Percentiles rank a stretch among this genome's conserved stretches.
Conservation (phyloP, 2,329 filamentous ascomycete genomes). For the Diaporthe vexans region DNA sequence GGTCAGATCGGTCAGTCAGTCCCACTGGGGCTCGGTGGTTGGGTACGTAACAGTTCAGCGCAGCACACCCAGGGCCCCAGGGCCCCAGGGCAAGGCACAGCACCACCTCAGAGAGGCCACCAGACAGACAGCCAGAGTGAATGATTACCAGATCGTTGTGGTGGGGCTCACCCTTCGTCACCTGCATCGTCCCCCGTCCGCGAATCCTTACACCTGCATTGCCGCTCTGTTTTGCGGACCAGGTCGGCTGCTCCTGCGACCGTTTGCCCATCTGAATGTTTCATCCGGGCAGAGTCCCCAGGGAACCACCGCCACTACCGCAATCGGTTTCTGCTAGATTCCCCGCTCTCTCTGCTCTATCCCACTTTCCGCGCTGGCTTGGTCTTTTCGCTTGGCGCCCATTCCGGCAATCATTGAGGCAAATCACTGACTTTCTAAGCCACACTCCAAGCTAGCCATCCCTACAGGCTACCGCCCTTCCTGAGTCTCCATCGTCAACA, state of each 20-base stretch:
- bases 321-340: constrained; percentile 5
- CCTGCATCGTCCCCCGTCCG: constrained; percentile 6
- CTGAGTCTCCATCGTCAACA: constrained; percentile 32
- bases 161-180: background rate
- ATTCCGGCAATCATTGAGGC: constrained; percentile 32
- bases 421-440: constrained; percentile 36
- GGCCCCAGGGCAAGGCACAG: background rate
- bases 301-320: constrained; percentile 16
- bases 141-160: background rate
- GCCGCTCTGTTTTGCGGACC: constrained; percentile 30
- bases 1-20: background rate
- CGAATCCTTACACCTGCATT: constrained; percentile 28
- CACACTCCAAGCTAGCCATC: constrained; percentile 32
- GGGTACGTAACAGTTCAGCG: constrained; percentile 13
- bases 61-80: background rate
- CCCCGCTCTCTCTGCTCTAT: constrained; percentile 32
- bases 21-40: constrained; percentile 14
- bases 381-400: constrained; percentile 34
- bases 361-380: constrained; percentile 24
- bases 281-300: constrained; percentile 29
- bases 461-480: constrained; percentile 19
- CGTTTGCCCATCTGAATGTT: constrained; percentile 31
- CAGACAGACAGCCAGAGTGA: background rate
- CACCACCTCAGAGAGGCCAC: constrained; percentile 2
- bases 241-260: constrained; percentile 14